Percentiles rank a stretch among this genome's conserved stretches.
Conservation (phyloP, 2,329 filamentous ascomycete genomes). For the Cercospora zeae-maydis region DNA sequence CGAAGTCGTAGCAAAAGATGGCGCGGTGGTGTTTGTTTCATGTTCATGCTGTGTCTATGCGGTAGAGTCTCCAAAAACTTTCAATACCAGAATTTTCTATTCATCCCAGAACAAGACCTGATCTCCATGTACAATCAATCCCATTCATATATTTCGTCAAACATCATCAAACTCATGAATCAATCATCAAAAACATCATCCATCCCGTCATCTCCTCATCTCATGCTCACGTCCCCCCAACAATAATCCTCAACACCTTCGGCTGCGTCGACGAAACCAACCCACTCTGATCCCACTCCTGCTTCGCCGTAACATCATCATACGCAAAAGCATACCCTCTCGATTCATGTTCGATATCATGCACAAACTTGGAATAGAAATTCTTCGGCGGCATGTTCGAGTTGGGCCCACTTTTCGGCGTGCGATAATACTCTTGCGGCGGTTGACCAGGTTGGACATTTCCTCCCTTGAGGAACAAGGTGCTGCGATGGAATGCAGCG, state of each 20-base stretch:
- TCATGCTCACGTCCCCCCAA: slow-evolving; percentile 41
- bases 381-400: slow-evolving; percentile 33
- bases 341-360: slow-evolving; percentile 56
- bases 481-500: slow-evolving; percentile 71
- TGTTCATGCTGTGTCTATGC: no score
- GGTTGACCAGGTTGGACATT: slow-evolving; percentile 45
- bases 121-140: no score
- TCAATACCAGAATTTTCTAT: no score
- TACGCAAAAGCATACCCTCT: slow-evolving; percentile 66
- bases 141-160: no score
- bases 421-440: slow-evolving; percentile 39
- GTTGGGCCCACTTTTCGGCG: slow-evolving; percentile 40
- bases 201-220: neutral
- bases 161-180: no score
- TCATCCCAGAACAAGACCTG: no score
- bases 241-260: slow-evolving; percentile 43
- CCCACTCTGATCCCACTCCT: slow-evolving; percentile 49
- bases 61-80: no score
- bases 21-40: no score
- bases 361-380: slow-evolving; percentile 59
- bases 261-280: slow-evolving; percentile 45
- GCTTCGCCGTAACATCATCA: slow-evolving; percentile 57
- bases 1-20: no score
- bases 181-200: neutral
- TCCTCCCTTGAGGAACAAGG: slow-evolving; percentile 54